Evolutionary conservation across 1,284 basidiomycete species (phyloP), one percentile per base, ranked within the genome.

Genomic region (Coniferiporia sulphurascens): DNA sequence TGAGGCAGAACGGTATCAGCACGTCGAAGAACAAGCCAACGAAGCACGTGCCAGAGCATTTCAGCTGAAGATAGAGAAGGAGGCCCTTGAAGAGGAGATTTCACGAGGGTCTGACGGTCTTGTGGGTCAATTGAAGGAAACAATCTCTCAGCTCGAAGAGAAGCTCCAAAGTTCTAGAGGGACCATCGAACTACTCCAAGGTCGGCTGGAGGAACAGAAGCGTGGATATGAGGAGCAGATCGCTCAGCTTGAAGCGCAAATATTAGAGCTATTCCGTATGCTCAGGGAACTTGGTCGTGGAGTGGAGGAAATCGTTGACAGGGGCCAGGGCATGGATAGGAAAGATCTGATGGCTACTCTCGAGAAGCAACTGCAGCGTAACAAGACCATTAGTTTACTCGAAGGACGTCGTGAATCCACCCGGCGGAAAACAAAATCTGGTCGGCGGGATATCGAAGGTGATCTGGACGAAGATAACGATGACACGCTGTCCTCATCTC

Each of bases 231-330:
- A 96, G 68, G 90, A 94, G 63, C 86, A 88, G 63, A 92, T 98
- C 59, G 80, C 84, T 1, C 91, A 94, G 69, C 84, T 98, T 15
- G 94, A 98, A 70, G 81, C 89, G 6, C 93, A 97, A 76, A 95
- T 96, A 62, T 85, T 93, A 77, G 95, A 98, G 72, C 73, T 98
- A 17, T 98, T 96, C 78, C 82, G 89, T 65, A 95, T 96, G 90
- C 78, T 97, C 51, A 91, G 87, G 69, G 90, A 95, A 67, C 82
- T 89, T 35, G 86, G 87, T 35, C 84, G 85, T 62, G 86, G 89
- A 6, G 85, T 93, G 50, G 84, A 89, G 64, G 83, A 86, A 57
- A 84, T 89, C 59, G 77, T 92, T 55, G 89, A 86, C 67, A 78
- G 75, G 60, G 76, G 76, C 9, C 82, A 82, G 15, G 74, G 77